These are phyloP conservation scores for Beauveria australis DNA, from an alignment of 2,329 filamentous ascomycete species.

Conservation along the genomic window DNA sequence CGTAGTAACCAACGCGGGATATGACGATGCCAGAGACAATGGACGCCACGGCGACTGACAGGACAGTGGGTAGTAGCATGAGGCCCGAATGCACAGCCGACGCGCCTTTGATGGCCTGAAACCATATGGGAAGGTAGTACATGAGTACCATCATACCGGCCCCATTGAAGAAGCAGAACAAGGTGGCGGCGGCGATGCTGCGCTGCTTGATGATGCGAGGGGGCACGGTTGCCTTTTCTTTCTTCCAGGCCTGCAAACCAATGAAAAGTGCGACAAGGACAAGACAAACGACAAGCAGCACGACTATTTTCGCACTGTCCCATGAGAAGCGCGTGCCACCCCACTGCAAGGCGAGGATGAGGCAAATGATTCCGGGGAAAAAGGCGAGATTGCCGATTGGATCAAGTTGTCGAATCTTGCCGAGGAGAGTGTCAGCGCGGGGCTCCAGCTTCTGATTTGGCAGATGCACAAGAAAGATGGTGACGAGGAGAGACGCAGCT, in stretches of 20 bases:
- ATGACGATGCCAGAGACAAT: conserved; percentile 20
- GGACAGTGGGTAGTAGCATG: conserved; percentile 24
- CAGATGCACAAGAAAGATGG: conserved; percentile 18
- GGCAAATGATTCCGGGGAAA: conserved; percentile 25
- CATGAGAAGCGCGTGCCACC: conserved; percentile 27
- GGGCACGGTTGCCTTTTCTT: conserved; percentile 28
- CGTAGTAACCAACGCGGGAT: conserved; percentile 26
- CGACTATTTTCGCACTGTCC: conserved; percentile 23
- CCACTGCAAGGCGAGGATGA: conserved; percentile 39
- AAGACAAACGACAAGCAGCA: conserved; percentile 23
- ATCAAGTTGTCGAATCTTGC: conserved; percentile 16
- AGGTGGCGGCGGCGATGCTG: conserved; percentile 18
- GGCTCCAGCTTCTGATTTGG: neutral
- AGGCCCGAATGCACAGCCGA: conserved; percentile 25
- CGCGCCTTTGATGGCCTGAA: conserved; percentile 25
- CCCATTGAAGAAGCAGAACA: conserved; percentile 14
- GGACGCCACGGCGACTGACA: conserved; percentile 21
- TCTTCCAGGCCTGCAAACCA: conserved; percentile 23
- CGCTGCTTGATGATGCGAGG: conserved; percentile 27
- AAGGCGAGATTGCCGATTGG: conserved; percentile 16
- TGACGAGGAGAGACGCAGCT: conserved; percentile 15
- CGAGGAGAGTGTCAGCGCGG: neutral
- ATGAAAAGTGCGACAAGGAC: conserved; percentile 22
- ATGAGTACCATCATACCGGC: conserved; percentile 21
- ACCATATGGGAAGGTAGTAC: conserved; percentile 27